Conservation (phyloP, 768 basidiomycete genomes). For the Butyriboletus loyo region DNA sequence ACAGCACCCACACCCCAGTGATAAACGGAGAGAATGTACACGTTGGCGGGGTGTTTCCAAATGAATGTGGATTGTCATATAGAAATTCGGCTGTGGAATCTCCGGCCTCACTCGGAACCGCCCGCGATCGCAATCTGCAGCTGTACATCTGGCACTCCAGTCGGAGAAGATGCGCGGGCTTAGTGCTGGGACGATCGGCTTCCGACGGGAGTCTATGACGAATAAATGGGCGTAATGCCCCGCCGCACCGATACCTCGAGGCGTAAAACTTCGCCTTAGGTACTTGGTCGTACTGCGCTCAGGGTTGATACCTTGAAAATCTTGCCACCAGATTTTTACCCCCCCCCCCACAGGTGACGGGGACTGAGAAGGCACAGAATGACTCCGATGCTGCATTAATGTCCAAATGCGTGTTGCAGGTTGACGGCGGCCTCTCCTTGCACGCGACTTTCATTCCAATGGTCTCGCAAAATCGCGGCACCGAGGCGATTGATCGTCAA, state of each 20-base stretch:
- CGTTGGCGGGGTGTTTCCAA: slow-evolving; percentile 24
- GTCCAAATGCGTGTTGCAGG: slow-evolving; percentile 7
- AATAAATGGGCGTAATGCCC: slow-evolving; percentile 28
- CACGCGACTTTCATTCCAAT: slow-evolving; percentile 20
- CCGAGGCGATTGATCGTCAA: slow-evolving; percentile 27
- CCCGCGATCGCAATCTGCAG: slow-evolving; percentile 10
- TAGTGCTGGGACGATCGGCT: slow-evolving; percentile 21
- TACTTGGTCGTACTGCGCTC: slow-evolving; percentile 28
- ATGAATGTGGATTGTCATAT: slow-evolving; percentile 32
- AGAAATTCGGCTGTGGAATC: slow-evolving; percentile 22
- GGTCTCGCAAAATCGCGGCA: slow-evolving; percentile 19
- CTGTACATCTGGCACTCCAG: slow-evolving; percentile 10
- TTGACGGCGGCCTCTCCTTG: slow-evolving; percentile 8
- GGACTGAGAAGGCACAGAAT: slow-evolving; percentile 9
- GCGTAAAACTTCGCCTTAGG: slow-evolving; percentile 27
- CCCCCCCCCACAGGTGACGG: slow-evolving; percentile 19
- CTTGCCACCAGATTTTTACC: slow-evolving; percentile 11
- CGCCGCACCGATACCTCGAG: slow-evolving; percentile 35
- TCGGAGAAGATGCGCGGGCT: slow-evolving; percentile 17
- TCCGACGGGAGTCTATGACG: slow-evolving; percentile 31
- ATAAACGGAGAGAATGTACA: slow-evolving; percentile 29
- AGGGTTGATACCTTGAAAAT: slow-evolving; percentile 31
- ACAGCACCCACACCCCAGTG: slow-evolving; percentile 17
- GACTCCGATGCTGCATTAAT: slow-evolving; percentile 7
- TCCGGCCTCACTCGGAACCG: slow-evolving; percentile 24